Evolutionary conservation across 1,284 basidiomycete species (phyloP), one percentile per base, ranked within the genome.

Genomic region (Farysia itapuensis): DNA sequence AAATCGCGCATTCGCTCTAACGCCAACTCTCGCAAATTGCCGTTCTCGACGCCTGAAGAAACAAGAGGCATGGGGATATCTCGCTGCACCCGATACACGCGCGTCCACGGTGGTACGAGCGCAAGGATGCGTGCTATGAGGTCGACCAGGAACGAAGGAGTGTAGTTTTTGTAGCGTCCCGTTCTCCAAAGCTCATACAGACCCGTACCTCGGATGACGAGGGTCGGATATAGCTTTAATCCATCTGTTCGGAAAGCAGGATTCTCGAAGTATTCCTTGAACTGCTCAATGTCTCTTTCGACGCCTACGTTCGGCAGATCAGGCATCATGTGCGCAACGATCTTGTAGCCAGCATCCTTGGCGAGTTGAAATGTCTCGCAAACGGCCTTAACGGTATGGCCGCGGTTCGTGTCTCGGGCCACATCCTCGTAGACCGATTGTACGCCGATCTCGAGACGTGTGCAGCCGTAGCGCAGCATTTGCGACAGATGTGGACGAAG

Each of bases 381-480:
- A 42, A 97, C 94, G 6, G 95, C 92, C 53, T 92, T 90, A 39
- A 99, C 94, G 19, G 95, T 99, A 79, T 98, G 95, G 2, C 79
- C 80, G 36, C 95, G 87, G 77, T 99, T 99, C 13, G 94, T 97
- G 77, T 99, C 95, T 43, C 94, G 85, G 8, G 94, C 94, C 7
- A 99, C 95, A 72, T 99, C 94, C 80, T 99, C 94, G 78, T 98
- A 98, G 2, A 98, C 94, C 14, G 91, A 95, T 78, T 99, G 94
- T 1, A 99, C 94, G 38, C 94, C 94, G 40, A 99, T 96, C 78
- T 99, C 94, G 24, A 99, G 84, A 8, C 94, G 87, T 0, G 94
- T 99, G 79, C 94, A 99, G 21, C 94, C 94, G 74, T 99, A 99
- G 12, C 95, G 86, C 42, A 99, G 85, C 95, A 99, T 97, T 78